Base-by-base conservation (phyloP, 192 early-diverging fungal genomes). In the Backusella liffmaniae region DNA sequence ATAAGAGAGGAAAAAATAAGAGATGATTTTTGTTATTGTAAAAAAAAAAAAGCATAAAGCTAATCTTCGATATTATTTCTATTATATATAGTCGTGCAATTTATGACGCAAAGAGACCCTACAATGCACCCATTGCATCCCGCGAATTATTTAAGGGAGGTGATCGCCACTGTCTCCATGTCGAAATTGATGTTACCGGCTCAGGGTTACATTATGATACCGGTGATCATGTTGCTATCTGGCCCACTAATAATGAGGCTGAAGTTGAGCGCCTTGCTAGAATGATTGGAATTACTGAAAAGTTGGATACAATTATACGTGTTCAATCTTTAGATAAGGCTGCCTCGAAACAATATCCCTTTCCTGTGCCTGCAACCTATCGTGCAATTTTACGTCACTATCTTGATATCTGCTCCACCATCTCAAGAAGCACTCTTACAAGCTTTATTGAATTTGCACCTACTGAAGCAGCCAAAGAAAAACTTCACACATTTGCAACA, bases 221-320 rank as follows among this genome's bases (percentile, higher is more conserved):
- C 16, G 98, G 98, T 68, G 98, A 99, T 81, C 98, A 99, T 80
- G 87, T 96, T 72, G 98, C 95, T 26, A 86, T 99, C 34, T 98
- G 91, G 87, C 92, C 96, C 1, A 85, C 88, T 23, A 99, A 98
- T 83, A 82, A 90, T 32, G 92, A 92, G 37, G 86, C 86, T 59
- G 90, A 95, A 66, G 93, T 96, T 4, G 73, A 86, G 13, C 80
- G 84, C 44, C 77, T 93, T 37, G 90, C 91, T 41, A 73, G 79
- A n/a, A 84, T 89, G 7, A 86, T 95, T 66, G 80, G 87, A 16
- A 78, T 95, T 66, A 79, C 77, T 7, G 88, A 41, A 10, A 86
- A 87, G 51, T 87, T 93, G 37, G 94, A 99, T 62, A 79, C 77
- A 32, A 81, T 92, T 18, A 80, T 97, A 73, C 83, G 80, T 12